Base-by-base conservation (phyloP, 169 alveolate species). In the Plasmodium yoelii region DNA sequence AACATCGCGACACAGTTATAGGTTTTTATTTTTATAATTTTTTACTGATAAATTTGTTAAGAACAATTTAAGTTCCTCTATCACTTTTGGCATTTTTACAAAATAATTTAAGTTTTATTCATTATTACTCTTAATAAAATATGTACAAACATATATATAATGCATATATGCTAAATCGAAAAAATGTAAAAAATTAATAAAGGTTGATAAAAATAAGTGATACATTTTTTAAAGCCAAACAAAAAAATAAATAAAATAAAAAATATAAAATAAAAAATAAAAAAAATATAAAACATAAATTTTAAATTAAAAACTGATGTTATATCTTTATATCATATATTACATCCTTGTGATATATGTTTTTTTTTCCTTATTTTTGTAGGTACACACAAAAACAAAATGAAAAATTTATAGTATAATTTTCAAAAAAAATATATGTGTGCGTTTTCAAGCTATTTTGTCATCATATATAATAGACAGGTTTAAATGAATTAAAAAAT, bases 401-500 rank as follows among this genome's bases (percentile, higher is more conserved):
- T 12, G 39, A 64, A 64, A 64, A 15, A 15, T 1, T 60, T 60
- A 57, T 24, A 12, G 19, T 57, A 12, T 19, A 8, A 12, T 51
- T 51, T 51, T 51, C 59, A 51, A 51, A 51, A 51, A 13, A 2
- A 13, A 13, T 3, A 12, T n/a, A 51, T 12, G 59, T 51, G n/a
- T 51, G 18, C 59, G 8, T 12, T 9, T 8, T 2, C 10, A 13
- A 42, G 2, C 5, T 13, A 65, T 39, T 39, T 12, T 1, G 7
- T 12, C 13, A 56, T 67, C 28, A 75, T 60, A 75, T 75, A 42
- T 70, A 70, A 34, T 75, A 75, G 18, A 90, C 94, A 15, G 94
- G 94, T 19, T 71, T 70, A 24, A 92, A 92, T 9, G 94, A 92
- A 42, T 92, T 93, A 24, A 92, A 59, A 39, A 90, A 92, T 49